Conservation (phyloP, 768 basidiomycete species). For the Gloeopeniophorella convolvens region DNA sequence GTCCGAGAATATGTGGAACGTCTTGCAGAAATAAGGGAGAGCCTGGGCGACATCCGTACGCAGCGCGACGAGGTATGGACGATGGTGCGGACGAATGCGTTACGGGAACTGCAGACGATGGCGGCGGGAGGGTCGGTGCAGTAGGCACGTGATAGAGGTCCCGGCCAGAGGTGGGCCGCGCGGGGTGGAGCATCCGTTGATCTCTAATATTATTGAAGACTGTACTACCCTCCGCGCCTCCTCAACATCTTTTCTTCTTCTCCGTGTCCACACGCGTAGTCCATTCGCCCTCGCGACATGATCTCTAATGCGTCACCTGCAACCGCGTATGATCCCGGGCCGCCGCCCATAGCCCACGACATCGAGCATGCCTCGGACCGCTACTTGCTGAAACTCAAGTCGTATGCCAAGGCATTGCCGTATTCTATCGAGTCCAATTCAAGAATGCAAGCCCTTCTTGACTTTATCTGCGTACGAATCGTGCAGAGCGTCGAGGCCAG, state of each 20-base stretch:
- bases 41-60: constrained; percentile 63
- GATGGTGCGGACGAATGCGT: constrained; percentile 63
- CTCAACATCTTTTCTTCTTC: constrained; percentile 1
- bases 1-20: constrained; percentile 83
- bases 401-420: constrained; percentile 60
- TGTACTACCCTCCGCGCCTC: too few relatives aligned
- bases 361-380: constrained; percentile 34
- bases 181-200: neutral
- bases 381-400: constrained; percentile 52
- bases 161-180: neutral
- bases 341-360: constrained; percentile 29
- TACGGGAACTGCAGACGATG: constrained; percentile 67
- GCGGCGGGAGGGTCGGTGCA: constrained; percentile 30
- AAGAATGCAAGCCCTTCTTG: constrained; percentile 71
- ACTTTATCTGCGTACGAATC: constrained; percentile 62
- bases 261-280: too few relatives aligned
- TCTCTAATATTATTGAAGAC: constrained; percentile 7
- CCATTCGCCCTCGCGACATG: constrained; percentile 9
- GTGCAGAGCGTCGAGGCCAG: constrained; percentile 70
- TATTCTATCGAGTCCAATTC: constrained; percentile 71
- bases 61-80: constrained; percentile 75
- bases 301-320: constrained; percentile 1
- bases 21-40: constrained; percentile 76
- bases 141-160: neutral
- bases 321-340: constrained; percentile 31